Evolutionary conservation across 2,329 filamentous ascomycete genomes (phyloP).

Genomic region (Nectriaceae sp.): DNA sequence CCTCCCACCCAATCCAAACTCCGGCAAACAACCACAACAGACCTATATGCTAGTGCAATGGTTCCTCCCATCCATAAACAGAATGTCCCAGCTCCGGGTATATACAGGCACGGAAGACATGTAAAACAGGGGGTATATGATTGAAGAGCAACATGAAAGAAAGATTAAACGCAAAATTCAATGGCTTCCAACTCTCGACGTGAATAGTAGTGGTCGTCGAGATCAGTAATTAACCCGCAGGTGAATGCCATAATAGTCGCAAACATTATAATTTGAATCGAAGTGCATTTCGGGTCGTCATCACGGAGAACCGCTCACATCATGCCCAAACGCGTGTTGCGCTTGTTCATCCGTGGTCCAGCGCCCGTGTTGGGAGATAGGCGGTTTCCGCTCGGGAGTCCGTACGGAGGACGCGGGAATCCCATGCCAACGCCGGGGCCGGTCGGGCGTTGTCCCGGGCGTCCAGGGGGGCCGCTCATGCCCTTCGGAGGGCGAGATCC

Average conservation of each 20-base stretch:
- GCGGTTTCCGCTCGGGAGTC: slow-evolving; percentile 22
- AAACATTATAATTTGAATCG: too few relatives aligned
- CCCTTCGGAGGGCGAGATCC: slow-evolving; percentile 25
- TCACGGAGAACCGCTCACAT: slow-evolving; percentile 39
- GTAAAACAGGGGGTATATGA: slow-evolving; percentile 1
- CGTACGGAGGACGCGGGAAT: slow-evolving; percentile 27
- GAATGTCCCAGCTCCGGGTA: background rate
- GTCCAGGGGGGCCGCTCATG: slow-evolving; percentile 26
- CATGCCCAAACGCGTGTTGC: slow-evolving; percentile 62
- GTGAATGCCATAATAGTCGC: too few relatives aligned
- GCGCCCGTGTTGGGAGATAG: slow-evolving; percentile 36
- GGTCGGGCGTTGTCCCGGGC: slow-evolving; percentile 23
- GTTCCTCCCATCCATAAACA: slow-evolving; percentile 1
- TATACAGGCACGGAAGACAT: slow-evolving; percentile 1
- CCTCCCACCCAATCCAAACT: slow-evolving; percentile 3
- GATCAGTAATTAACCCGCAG: too few relatives aligned
- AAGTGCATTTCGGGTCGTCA: background rate
- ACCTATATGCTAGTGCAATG: slow-evolving; percentile 12
- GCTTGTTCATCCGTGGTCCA: slow-evolving; percentile 60
- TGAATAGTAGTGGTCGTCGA: too few relatives aligned
- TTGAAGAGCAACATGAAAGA: background rate
- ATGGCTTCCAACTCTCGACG: too few relatives aligned
- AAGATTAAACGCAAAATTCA: too few relatives aligned
- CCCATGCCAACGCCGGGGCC: slow-evolving; percentile 18
- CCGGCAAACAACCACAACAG: slow-evolving; percentile 6